phyloP scores from a whole-genome alignment of 2,329 filamentous ascomycete genomes.

The Aspergillus brasiliensis region DNA sequence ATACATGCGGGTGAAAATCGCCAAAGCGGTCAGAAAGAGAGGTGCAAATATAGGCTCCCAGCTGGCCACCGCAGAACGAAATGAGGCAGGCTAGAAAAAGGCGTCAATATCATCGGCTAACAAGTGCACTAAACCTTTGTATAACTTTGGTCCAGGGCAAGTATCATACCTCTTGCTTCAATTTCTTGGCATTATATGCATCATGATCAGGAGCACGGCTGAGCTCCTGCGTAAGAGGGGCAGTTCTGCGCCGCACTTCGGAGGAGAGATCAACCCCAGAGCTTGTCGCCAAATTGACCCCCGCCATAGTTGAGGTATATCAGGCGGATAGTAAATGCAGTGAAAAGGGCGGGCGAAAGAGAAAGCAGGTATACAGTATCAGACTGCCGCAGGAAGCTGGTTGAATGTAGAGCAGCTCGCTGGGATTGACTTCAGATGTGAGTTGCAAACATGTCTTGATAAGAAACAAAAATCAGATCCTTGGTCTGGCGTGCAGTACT shows the following conservation, averaged over 20 bases:
- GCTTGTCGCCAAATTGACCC: constrained; percentile 34
- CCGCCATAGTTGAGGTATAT: constrained; percentile 31
- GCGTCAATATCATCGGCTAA: not conserved
- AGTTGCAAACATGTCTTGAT: not conserved
- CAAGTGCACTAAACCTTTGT: not conserved
- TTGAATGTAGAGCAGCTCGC: not conserved
- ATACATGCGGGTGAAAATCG: constrained; percentile 69
- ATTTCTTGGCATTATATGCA: constrained; percentile 39
- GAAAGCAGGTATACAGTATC: constrained; percentile 6
- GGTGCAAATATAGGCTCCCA: constrained; percentile 67
- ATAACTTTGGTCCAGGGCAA: not conserved
- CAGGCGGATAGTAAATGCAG: constrained; percentile 5
- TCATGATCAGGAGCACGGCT: constrained; percentile 22
- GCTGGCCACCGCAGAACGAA: constrained; percentile 51
- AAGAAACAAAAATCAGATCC: not conserved
- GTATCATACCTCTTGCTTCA: constrained; percentile 36
- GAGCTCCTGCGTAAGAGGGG: constrained; percentile 34
- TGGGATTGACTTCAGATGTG: not conserved
- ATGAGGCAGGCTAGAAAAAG: constrained; percentile 34
- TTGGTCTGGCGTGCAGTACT: not conserved
- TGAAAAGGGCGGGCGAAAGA: constrained; percentile 13
- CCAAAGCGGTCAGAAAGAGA: constrained; percentile 62
- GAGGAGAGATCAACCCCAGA: constrained; percentile 37
- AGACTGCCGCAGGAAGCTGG: not conserved
- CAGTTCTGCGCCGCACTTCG: constrained; percentile 48